Evolutionary conservation across 805 yeast species (phyloP).

Genomic region (Kodamaea kakaduensis): DNA sequence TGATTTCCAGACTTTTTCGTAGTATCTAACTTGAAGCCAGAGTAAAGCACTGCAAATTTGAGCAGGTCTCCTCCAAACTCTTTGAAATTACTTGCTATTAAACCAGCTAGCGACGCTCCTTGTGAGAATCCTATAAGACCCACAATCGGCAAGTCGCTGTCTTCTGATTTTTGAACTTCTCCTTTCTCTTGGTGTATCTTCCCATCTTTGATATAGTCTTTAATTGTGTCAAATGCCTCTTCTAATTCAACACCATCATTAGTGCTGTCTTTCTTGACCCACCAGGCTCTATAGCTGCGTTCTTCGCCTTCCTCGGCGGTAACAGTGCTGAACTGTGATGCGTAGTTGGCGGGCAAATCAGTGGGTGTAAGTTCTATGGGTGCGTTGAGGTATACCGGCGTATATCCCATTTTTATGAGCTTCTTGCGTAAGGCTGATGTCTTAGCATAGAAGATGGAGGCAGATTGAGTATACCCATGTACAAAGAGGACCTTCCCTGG

Average conservation of each 20-base stretch:
- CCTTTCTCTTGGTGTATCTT: conserved; percentile 36
- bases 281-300: conserved; percentile 65
- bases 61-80: conserved; percentile 43
- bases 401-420: conserved; percentile 60
- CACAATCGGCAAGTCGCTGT: conserved; percentile 55
- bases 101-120: conserved; percentile 85
- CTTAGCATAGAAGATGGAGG: conserved; percentile 78
- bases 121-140: conserved; percentile 92
- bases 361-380: conserved; percentile 63
- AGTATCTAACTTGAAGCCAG: conserved; percentile 51
- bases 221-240: conserved; percentile 46
- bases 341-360: conserved; percentile 67
- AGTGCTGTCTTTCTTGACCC: conserved; percentile 47
- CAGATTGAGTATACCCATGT: conserved; percentile 89
- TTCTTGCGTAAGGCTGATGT: conserved; percentile 85
- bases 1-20: conserved; percentile 22
- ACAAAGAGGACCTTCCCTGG: conserved; percentile 71
- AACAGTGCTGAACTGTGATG: conserved; percentile 44
- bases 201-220: conserved; percentile 50
- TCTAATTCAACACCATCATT: conserved; percentile 47
- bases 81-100: conserved; percentile 57
- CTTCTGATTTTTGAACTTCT: conserved; percentile 16
- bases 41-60: conserved; percentile 71
- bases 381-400: conserved; percentile 74
- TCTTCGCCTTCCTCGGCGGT: conserved; percentile 29